phyloP scores from a whole-genome alignment of 495 filamentous ascomycete genomes.

The Eremomyces bilateralis region DNA sequence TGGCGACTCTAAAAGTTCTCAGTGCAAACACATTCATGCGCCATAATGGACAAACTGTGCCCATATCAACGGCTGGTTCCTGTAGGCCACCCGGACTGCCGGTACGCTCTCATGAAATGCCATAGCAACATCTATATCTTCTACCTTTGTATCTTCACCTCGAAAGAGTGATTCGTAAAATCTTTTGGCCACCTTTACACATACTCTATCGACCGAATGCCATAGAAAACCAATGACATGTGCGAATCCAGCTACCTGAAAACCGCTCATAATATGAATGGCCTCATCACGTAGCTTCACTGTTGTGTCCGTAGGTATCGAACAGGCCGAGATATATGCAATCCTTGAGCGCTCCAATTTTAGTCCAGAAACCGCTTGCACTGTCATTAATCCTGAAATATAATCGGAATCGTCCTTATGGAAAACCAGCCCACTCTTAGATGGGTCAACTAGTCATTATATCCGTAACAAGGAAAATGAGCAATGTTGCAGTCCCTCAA shows the following conservation, averaged over 20 bases:
- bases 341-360: too few species aligned
- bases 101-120: background rate
- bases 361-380: too few species aligned
- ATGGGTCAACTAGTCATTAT: conserved; percentile 8
- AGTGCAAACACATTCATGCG: too few species aligned
- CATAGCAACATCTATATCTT: background rate
- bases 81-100: background rate
- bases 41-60: conserved; percentile 8
- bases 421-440: conserved; percentile 12
- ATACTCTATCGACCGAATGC: conserved; percentile 7
- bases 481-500: conserved; percentile 7
- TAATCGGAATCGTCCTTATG: too few species aligned
- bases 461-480: conserved; percentile 14
- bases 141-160: background rate
- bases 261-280: conserved; percentile 17
- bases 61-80: conserved; percentile 5
- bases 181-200: conserved; percentile 4
- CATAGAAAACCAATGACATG: conserved; percentile 16
- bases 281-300: conserved; percentile 14
- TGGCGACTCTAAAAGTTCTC: too few species aligned
- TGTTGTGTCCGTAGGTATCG: conserved; percentile 6
- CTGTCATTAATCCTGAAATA: too few species aligned
- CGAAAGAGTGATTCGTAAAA: conserved; percentile 6
- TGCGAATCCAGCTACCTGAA: conserved; percentile 17
- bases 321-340: conserved; percentile 18